These are phyloP conservation scores for Sporisorium graminicola DNA, from an alignment of 1,284 basidiomycete species.

Conservation along the genomic window DNA sequence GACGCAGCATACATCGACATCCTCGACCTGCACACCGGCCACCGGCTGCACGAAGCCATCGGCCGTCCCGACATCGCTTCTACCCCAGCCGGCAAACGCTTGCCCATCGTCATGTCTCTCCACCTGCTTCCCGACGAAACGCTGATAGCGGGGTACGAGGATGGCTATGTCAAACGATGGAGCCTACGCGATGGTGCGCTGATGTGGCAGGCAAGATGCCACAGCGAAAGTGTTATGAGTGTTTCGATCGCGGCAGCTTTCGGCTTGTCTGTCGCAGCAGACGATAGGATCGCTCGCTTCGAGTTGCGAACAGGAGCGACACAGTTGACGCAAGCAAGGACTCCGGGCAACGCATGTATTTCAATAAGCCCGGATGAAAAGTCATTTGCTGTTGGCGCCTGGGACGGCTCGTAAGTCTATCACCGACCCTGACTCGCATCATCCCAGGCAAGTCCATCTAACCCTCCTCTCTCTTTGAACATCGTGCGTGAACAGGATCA, in stretches of 20 bases:
- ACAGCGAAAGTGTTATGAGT: constrained; percentile 40
- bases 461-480: too few species aligned
- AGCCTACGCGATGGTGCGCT: not conserved
- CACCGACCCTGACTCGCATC: not conserved
- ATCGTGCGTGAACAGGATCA: constrained; percentile 25
- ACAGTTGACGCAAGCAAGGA: constrained; percentile 9
- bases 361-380: constrained; percentile 24
- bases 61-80: constrained; percentile 24
- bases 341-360: constrained; percentile 26
- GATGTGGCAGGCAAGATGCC: constrained; percentile 15
- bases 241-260: constrained; percentile 12
- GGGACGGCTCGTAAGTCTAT: constrained; percentile 48
- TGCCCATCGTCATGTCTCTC: constrained; percentile 83
- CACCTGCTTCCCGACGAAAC: constrained; percentile 73
- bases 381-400: constrained; percentile 27
- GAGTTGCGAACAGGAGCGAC: constrained; percentile 2
- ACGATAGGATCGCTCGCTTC: constrained; percentile 42
- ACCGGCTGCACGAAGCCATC: constrained; percentile 82
- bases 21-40: constrained; percentile 77
- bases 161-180: constrained; percentile 76
- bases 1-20: constrained; percentile 89
- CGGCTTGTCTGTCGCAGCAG: constrained; percentile 42
- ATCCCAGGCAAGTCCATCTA: too few species aligned
- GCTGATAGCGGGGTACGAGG: constrained; percentile 82
- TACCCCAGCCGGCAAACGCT: constrained; percentile 1